Evolutionary conservation across 345 rosid genomes (phyloP), one percentile per base, ranked within the genome.

Genomic region (Anacardium occidentale): DNA sequence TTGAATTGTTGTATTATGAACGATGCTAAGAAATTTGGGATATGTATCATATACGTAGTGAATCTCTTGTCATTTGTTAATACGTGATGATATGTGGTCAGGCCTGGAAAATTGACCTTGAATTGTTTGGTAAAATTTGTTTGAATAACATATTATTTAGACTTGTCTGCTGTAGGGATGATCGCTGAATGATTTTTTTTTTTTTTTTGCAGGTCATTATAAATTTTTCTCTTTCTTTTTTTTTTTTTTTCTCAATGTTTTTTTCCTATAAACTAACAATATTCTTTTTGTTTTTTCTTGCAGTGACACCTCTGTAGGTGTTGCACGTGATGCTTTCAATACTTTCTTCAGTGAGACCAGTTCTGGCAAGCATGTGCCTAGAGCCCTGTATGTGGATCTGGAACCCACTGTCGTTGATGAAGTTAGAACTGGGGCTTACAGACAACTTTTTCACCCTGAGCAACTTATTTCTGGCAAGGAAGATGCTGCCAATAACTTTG

Each of bases 341-440:
- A 92, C 97, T 45, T 90, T 92, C 96, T 90, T 92, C 76, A 92
- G 95, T 14, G 95, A 92, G 87, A 92, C 96, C n/a, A 89, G 96
- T 64, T 86, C 92, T 15, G 96, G 97, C 7, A 86, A 90, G 78
- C 96, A 92, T 76, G 97, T 92, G 24, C 97, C 97, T 21, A 89
- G 96, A 77, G 97, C 93, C 58, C 78, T 92, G 65, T 92, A 86
- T 74, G 87, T 90, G 56, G 96, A 90, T 81, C 86, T 92, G 14
- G 97, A 92, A 75, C 97, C 97, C 25, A 86, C 93, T 61, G 96
- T 92, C 53, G 90, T 92, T 2, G 97, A 92, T 73, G 97, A 92
- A 82, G 88, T 90, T 72, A 85, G 93, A 80, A 73, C 86, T 20
- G 97, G 97, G 64, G 15, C 79, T 20, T 92, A 87, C 72, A 83